Base-by-base conservation (phyloP, 2,329 filamentous ascomycete genomes). In the Penicillium nordicum region DNA sequence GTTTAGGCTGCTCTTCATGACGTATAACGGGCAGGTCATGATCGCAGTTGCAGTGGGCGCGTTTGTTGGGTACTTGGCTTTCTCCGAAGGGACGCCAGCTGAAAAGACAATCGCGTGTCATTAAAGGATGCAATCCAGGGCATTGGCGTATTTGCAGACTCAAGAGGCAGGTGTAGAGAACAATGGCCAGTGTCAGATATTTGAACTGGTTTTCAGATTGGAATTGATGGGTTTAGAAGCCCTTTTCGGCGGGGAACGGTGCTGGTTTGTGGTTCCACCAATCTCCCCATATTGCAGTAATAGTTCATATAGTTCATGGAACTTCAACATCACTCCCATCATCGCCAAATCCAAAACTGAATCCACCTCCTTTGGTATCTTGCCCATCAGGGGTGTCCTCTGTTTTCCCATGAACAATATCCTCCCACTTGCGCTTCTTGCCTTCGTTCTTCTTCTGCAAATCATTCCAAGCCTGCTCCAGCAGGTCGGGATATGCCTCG, bases 21-120 rank as follows among this genome's bases (percentile, higher is more conserved):
- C 94, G n/a, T 99, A 99, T 78, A 99, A 99, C 69, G 94, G 94
- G 55, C 96, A 90, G 87, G 87, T 99, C 65, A 99, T 99, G 94
- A 76, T 96, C 63, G 84, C 93, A 3, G 92, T 97, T 16, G 89
- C 89, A 0, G 79, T 95, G 10, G 94, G 94, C 16, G 92, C 93
- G 0, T 96, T 95, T 63, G 74, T 96, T 43, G 94, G 94, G 42
- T 97, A 96, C 71, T 72, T 96, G 58, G 67, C 88, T 43, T 99
- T 97, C 77, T 88, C 90, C 16, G 83, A 85, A 54, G 79, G 81
- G 52, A 85, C 86, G 1, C 82, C 85, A 51, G 84, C 88, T 8
- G 87, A 87, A 29, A 97, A 96, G 80, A 88, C 91, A 60, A 92
- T 90, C 62, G 92, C 93, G 42, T 99, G 94, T 73, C 93, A 99